Conservation (phyloP, 768 basidiomycete species). For the Dioszegia aurantiaca region DNA sequence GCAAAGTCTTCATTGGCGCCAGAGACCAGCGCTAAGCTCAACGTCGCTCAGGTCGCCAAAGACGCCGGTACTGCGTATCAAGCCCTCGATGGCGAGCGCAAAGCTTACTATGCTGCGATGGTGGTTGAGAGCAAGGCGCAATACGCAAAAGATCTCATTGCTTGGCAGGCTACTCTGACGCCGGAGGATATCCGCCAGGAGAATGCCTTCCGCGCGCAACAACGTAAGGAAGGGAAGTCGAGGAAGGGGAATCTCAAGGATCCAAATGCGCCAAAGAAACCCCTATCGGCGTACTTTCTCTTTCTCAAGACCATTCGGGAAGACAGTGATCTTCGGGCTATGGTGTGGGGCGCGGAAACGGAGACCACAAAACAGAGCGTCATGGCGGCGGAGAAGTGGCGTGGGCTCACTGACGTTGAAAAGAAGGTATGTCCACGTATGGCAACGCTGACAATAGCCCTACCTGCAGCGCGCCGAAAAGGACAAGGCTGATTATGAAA, state of each 20-base stretch:
- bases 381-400: slow-evolving; percentile 87
- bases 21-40: slow-evolving; percentile 64
- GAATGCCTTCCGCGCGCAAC: slow-evolving; percentile 84
- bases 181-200: slow-evolving; percentile 93
- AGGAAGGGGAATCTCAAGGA: slow-evolving; percentile 93
- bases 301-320: slow-evolving; percentile 87
- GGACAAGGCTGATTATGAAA: slow-evolving; percentile 91
- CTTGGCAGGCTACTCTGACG: slow-evolving; percentile 82
- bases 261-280: slow-evolving; percentile 94
- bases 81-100: slow-evolving; percentile 70
- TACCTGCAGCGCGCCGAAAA: slow-evolving; percentile 90
- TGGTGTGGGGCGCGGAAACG: slow-evolving; percentile 82
- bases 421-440: slow-evolving; percentile 65
- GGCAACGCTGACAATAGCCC: slow-evolving; percentile 59
- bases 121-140: slow-evolving; percentile 81
- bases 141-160: slow-evolving; percentile 73
- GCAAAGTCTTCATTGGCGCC: slow-evolving; percentile 46
- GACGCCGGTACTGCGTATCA: slow-evolving; percentile 90
- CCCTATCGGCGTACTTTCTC: slow-evolving; percentile 90
- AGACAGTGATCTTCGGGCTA: slow-evolving; percentile 67
- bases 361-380: slow-evolving; percentile 95
- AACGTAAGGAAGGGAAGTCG: slow-evolving; percentile 88
- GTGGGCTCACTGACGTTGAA: slow-evolving; percentile 87
- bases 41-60: slow-evolving; percentile 92
- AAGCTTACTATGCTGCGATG: slow-evolving; percentile 77